Percentiles rank a stretch among this genome's conserved stretches.
These are phyloP conservation scores for Pisolithus sp. DNA, from an alignment of 768 basidiomycete genomes.

Conservation along the genomic window DNA sequence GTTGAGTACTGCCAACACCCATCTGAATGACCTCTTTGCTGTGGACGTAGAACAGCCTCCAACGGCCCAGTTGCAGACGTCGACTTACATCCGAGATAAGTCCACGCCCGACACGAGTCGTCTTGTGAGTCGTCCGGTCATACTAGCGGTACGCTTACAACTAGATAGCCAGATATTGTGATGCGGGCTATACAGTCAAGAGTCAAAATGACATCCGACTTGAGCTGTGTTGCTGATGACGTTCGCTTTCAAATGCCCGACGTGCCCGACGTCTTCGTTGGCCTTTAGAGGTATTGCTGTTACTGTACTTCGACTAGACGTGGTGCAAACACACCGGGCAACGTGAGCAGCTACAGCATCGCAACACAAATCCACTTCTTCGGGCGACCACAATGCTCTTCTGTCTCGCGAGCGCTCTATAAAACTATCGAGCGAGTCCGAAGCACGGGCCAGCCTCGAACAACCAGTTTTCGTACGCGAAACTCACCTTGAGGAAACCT, in stretches of 20 bases:
- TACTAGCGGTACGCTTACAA: no score
- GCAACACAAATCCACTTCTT: neutral
- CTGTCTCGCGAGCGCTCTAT: neutral
- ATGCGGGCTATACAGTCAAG: conserved; percentile 80
- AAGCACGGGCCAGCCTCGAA: neutral
- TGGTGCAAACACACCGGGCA: conserved; percentile 21
- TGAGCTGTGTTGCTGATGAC: no score
- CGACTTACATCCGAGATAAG: no score
- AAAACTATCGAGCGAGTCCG: neutral
- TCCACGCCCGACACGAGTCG: no score
- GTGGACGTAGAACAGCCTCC: no score
- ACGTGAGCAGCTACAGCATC: neutral
- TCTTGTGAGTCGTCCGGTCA: no score
- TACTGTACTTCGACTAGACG: neutral
- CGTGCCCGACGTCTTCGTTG: neutral
- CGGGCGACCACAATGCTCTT: neutral
- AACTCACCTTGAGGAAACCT: neutral
- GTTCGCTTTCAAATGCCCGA: no score
- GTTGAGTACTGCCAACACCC: no score
- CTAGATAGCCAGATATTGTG: conserved; percentile 84
- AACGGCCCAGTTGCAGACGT: no score
- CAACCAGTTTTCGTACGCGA: neutral
- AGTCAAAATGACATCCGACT: neutral
- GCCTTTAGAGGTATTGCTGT: neutral
- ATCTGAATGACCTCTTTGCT: no score